Conservation (phyloP, 2,329 filamentous ascomycete genomes). For the Aspergillus sp. region DNA sequence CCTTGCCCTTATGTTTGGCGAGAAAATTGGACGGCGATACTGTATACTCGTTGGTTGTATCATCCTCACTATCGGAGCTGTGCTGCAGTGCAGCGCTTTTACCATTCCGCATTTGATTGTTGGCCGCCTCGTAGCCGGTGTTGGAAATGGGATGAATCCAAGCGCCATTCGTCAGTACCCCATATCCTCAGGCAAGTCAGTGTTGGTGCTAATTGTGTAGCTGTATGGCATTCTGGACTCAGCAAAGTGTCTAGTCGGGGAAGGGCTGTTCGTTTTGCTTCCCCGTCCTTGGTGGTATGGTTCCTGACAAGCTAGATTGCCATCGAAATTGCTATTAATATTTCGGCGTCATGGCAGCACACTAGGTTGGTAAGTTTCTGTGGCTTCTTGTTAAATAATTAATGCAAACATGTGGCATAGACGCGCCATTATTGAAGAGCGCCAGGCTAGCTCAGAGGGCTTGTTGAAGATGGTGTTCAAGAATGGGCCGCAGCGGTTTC, state of each 20-base stretch:
- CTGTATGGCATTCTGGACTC: constrained; percentile 24
- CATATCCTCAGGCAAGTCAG: background rate
- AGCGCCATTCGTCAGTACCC: constrained; percentile 29
- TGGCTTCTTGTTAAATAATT: no score
- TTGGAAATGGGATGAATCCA: constrained; percentile 42
- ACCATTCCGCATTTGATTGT: constrained; percentile 34
- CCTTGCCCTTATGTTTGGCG: constrained; percentile 37
- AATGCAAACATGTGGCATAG: no score
- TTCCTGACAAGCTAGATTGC: constrained; percentile 16
- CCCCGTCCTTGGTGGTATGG: background rate
- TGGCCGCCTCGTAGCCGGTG: constrained; percentile 43
- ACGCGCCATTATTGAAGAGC: constrained; percentile 17
- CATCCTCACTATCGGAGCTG: constrained; percentile 22
- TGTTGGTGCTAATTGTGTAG: constrained; percentile 7
- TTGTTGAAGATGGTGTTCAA: constrained; percentile 18
- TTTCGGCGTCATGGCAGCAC: constrained; percentile 24
- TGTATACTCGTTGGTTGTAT: constrained; percentile 38
- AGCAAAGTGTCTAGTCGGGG: constrained; percentile 21
- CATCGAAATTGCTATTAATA: constrained; percentile 22
- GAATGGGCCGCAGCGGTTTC: constrained; percentile 18
- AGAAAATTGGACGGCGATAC: constrained; percentile 42
- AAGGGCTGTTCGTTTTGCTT: constrained; percentile 19
- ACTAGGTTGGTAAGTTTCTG: constrained; percentile 28
- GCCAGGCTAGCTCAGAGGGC: constrained; percentile 13
- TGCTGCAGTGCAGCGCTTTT: constrained; percentile 18